These are phyloP conservation scores for Pseudonitzschia multistriata DNA, from an alignment of 108 stramenopile genomes.

Conservation along the genomic window DNA sequence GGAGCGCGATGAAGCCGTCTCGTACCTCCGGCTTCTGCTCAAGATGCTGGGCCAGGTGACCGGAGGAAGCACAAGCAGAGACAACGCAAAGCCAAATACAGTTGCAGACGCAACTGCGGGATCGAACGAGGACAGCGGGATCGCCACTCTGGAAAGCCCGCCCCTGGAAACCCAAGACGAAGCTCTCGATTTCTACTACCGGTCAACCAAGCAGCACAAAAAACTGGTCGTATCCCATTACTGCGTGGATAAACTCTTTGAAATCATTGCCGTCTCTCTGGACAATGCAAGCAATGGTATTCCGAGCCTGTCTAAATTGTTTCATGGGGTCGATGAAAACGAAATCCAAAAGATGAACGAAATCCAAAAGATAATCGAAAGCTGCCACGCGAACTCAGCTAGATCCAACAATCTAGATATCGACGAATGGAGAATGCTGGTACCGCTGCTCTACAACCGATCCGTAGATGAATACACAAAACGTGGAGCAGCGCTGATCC, in stretches of 20 bases:
- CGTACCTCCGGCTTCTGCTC: constrained; percentile 57
- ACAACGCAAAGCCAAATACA: neutral
- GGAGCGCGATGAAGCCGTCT: constrained; percentile 52
- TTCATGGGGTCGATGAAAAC: neutral
- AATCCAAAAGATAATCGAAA: too few species aligned
- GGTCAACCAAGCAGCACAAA: constrained; percentile 43
- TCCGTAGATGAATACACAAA: constrained; percentile 63
- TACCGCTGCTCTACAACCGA: constrained; percentile 59
- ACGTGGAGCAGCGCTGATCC: constrained; percentile 62
- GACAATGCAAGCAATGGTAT: constrained; percentile 42
- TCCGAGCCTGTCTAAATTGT: constrained; percentile 3
- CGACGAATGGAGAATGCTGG: constrained; percentile 74
- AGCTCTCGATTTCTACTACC: constrained; percentile 49
- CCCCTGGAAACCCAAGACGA: constrained; percentile 40
- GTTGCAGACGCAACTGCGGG: neutral
- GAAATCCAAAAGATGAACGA: neutral
- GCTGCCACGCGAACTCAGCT: neutral
- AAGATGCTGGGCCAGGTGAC: constrained; percentile 57
- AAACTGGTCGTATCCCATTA: constrained; percentile 70
- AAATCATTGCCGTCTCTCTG: constrained; percentile 45
- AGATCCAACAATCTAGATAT: neutral
- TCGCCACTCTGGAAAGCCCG: neutral
- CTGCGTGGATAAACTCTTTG: constrained; percentile 62
- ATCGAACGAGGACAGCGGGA: neutral
- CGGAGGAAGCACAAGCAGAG: neutral